phyloP scores from a whole-genome alignment of 495 filamentous ascomycete species.

The Aspergillus bertholletiae region DNA sequence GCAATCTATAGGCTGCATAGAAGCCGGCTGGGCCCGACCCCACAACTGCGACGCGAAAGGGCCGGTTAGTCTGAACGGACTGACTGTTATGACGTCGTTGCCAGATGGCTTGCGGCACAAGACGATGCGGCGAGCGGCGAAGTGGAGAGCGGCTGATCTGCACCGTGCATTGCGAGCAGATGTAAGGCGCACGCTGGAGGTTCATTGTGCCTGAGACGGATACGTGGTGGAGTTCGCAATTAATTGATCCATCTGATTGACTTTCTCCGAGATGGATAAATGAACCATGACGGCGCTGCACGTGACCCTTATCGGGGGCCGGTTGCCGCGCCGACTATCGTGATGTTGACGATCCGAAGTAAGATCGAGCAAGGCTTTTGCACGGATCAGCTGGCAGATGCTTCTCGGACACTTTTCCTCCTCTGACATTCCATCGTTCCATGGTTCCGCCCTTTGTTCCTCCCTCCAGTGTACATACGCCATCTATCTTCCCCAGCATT shows the following conservation, averaged over 20 bases:
- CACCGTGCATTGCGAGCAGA: constrained; percentile 33
- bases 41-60: constrained; percentile 79
- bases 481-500: constrained; percentile 11
- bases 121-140: constrained; percentile 4
- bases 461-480: constrained; percentile 5
- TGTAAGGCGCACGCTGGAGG: constrained; percentile 23
- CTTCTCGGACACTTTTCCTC: too few species aligned
- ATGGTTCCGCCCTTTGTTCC: constrained; percentile 21
- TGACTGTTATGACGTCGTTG: constrained; percentile 31
- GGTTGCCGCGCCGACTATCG: constrained; percentile 37
- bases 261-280: background rate
- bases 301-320: constrained; percentile 24
- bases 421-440: constrained; percentile 22
- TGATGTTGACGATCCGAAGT: constrained; percentile 20
- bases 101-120: constrained; percentile 5
- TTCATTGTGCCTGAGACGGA: constrained; percentile 21
- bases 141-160: constrained; percentile 12
- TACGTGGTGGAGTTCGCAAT: background rate
- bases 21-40: constrained; percentile 96
- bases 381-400: too few species aligned
- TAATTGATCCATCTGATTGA: background rate
- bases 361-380: background rate
- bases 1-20: constrained; percentile 82
- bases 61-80: constrained; percentile 40
- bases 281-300: constrained; percentile 13